phyloP scores from a whole-genome alignment of 2,329 filamentous ascomycete genomes.

The Ampelomyces quisqualis region DNA sequence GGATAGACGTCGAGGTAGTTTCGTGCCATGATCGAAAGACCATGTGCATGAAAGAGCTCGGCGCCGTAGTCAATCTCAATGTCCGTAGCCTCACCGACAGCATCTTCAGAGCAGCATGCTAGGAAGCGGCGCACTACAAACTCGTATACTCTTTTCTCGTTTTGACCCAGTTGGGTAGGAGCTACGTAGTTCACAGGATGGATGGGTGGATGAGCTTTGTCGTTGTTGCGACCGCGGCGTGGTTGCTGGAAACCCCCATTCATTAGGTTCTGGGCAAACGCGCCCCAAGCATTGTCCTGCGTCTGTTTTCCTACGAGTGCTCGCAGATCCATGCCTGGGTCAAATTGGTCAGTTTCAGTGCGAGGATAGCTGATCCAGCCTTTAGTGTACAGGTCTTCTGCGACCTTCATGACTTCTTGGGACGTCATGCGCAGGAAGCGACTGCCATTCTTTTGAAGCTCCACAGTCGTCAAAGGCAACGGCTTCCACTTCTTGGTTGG shows the following conservation, averaged over 20 bases:
- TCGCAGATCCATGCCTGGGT: conserved; percentile 81
- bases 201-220: conserved; percentile 96
- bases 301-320: conserved; percentile 81
- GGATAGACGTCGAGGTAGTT: conserved; percentile 96
- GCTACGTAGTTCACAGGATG: conserved; percentile 88
- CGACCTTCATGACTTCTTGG: conserved; percentile 82
- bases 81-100: conserved; percentile 80
- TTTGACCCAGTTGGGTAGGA: conserved; percentile 58
- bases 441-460: conserved; percentile 93
- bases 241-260: conserved; percentile 79
- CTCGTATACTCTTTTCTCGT: conserved; percentile 81
- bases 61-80: conserved; percentile 81
- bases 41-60: conserved; percentile 79
- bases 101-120: conserved; percentile 93
- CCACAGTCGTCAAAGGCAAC: conserved; percentile 89
- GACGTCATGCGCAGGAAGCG: conserved; percentile 86
- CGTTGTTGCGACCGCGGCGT: conserved; percentile 81
- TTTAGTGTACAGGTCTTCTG: conserved; percentile 85
- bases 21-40: conserved; percentile 78
- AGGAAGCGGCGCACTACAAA: conserved; percentile 90
- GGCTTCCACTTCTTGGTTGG: conserved; percentile 94
- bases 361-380: conserved; percentile 97
- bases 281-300: conserved; percentile 73
- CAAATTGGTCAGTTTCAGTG: conserved; percentile 96
- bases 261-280: conserved; percentile 72